These are phyloP conservation scores for Tilletiopsis washingtonensis DNA, from an alignment of 1,284 basidiomycete genomes.

Conservation along the genomic window DNA sequence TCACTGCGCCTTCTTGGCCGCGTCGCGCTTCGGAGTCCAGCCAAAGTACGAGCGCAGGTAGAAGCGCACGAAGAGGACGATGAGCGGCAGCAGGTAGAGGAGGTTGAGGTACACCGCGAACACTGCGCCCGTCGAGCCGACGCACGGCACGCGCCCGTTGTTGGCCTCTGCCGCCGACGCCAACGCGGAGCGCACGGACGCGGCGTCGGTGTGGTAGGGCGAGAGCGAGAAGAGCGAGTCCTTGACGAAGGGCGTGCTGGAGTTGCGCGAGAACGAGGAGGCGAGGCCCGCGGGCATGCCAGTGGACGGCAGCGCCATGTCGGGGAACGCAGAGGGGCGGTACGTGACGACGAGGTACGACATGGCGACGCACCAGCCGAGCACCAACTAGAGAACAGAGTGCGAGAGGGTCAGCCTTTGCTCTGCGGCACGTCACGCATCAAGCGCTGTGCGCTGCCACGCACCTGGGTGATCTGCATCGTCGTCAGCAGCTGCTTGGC, in stretches of 20 bases:
- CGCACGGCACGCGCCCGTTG: conserved; percentile 7
- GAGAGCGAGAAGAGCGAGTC: background rate
- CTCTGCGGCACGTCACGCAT: no score
- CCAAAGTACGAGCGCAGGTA: conserved; percentile 29
- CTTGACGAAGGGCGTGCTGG: no score
- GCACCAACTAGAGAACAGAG: no score
- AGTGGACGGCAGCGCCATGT: conserved; percentile 13
- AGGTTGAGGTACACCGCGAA: conserved; percentile 25
- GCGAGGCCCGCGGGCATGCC: conserved; percentile 9
- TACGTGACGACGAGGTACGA: conserved; percentile 20
- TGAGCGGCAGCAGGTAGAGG: conserved; percentile 27
- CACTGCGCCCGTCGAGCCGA: conserved; percentile 14
- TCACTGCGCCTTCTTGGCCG: conserved; percentile 19
- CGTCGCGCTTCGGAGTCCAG: conserved; percentile 5
- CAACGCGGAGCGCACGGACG: background rate
- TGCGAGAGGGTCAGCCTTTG: no score
- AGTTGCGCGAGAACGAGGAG: no score
- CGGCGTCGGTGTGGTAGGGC: background rate
- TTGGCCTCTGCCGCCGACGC: background rate
- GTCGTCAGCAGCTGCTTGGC: conserved; percentile 41
- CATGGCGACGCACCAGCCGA: conserved; percentile 20
- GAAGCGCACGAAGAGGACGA: conserved; percentile 35
- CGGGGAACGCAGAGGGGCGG: conserved; percentile 18
- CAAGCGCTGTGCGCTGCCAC: no score
- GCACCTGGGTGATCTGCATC: conserved; percentile 38